Percentiles rank a stretch among this genome's conserved stretches.
These are phyloP conservation scores for Chlamydomonas urium DNA, from an alignment of 139 green algal genomes.

Conservation along the genomic window DNA sequence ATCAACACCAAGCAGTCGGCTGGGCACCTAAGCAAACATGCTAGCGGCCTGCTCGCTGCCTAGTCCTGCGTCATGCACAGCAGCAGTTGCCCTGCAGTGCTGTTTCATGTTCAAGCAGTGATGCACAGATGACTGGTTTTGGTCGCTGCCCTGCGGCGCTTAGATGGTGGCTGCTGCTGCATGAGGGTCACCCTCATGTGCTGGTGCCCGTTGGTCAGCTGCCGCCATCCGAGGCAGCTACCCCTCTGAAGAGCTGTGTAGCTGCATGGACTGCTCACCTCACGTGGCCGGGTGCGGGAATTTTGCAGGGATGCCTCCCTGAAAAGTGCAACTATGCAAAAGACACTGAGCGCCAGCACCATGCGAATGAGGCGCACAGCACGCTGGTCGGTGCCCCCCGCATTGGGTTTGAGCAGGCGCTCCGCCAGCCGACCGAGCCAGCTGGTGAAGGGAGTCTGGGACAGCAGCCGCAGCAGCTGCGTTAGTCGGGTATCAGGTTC, in stretches of 20 bases:
- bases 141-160: background rate
- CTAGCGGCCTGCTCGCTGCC: background rate
- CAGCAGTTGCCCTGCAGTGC: background rate
- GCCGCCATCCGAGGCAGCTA: background rate
- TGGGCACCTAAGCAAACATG: too few species aligned
- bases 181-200: background rate
- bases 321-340: conserved; percentile 3
- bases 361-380: background rate
- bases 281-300: background rate
- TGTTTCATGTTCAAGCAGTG: background rate
- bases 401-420: background rate
- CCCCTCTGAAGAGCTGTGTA: background rate
- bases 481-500: background rate
- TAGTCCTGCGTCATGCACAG: background rate
- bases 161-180: background rate
- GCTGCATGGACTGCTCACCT: conserved; percentile 7
- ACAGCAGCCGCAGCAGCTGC: background rate
- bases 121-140: too few species aligned
- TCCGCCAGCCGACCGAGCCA: conserved; percentile 5
- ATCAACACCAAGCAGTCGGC: too few species aligned
- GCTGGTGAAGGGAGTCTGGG: conserved; percentile 5
- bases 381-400: background rate
- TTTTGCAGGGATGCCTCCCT: conserved; percentile 2
- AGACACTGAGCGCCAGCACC: background rate
- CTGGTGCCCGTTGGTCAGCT: background rate